Conservation (phyloP, 1,284 basidiomycete genomes). For the Sporisorium exsertum region DNA sequence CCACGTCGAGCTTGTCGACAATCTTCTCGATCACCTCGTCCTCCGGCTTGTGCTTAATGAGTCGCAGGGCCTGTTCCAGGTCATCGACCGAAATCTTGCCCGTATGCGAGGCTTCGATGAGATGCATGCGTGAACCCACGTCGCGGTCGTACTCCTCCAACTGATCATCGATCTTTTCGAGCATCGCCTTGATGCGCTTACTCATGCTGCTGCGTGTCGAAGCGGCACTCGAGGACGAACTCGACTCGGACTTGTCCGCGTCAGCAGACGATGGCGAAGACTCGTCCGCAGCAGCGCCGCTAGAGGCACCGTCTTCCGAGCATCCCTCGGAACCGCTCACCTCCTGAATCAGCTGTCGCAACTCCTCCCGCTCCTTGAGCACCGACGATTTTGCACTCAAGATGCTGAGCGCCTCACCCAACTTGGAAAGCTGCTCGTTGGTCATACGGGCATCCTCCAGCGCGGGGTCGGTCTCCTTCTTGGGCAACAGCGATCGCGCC, state of each 20-base stretch:
- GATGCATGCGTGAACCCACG: slow-evolving; percentile 88
- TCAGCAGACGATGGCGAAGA: slow-evolving; percentile 3
- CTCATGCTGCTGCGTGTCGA: slow-evolving; percentile 79
- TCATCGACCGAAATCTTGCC: slow-evolving; percentile 92
- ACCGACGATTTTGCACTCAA: slow-evolving; percentile 96
- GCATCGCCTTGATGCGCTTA: slow-evolving; percentile 93
- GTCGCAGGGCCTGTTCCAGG: slow-evolving; percentile 86
- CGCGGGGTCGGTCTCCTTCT: slow-evolving; percentile 44
- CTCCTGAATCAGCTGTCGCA: slow-evolving; percentile 89
- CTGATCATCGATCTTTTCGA: slow-evolving; percentile 94
- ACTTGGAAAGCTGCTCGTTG: slow-evolving; percentile 92
- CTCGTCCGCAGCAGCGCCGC: slow-evolving; percentile 1
- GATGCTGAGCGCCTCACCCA: slow-evolving; percentile 90
- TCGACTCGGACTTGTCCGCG: slow-evolving; percentile 17
- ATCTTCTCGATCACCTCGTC: slow-evolving; percentile 89
- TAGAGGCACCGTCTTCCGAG: slow-evolving; percentile 6
- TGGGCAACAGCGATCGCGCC: slow-evolving; percentile 57
- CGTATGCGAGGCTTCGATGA: slow-evolving; percentile 91
- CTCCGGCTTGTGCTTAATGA: slow-evolving; percentile 91
- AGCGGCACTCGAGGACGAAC: slow-evolving; percentile 19
- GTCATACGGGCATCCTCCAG: slow-evolving; percentile 86
- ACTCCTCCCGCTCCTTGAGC: slow-evolving; percentile 92
- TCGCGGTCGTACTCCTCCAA: slow-evolving; percentile 85
- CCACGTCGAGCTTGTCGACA: slow-evolving; percentile 92
- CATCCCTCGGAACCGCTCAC: slow-evolving; percentile 31